These are phyloP conservation scores for Linanthus parryae DNA, from an alignment of 148 eudicot species.

Conservation along the genomic window DNA sequence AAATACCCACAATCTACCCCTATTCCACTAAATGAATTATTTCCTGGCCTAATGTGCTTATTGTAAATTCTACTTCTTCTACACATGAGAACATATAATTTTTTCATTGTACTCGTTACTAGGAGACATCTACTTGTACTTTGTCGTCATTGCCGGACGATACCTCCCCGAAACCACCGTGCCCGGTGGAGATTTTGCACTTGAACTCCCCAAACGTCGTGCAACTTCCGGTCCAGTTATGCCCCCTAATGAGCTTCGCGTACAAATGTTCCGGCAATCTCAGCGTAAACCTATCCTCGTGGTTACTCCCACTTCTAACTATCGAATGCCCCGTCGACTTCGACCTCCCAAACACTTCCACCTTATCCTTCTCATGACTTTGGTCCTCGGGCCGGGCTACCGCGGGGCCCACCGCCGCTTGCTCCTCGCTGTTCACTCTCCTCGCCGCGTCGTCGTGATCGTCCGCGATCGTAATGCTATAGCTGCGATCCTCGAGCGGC, in stretches of 20 bases:
- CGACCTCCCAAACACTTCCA: constrained; percentile 48
- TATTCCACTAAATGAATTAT: too few relatives aligned
- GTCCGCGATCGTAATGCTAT: constrained; percentile 21
- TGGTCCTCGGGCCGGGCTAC: background rate
- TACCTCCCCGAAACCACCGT: constrained; percentile 23
- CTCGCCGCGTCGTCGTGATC: constrained; percentile 19
- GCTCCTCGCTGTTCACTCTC: background rate
- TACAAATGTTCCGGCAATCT: constrained; percentile 39
- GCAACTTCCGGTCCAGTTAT: constrained; percentile 36
- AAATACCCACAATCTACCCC: too few relatives aligned
- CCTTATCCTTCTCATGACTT: background rate
- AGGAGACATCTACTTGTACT: constrained; percentile 1
- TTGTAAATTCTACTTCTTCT: too few relatives aligned
- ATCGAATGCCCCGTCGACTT: constrained; percentile 88
- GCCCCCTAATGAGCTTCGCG: constrained; percentile 28
- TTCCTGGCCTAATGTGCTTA: too few relatives aligned
- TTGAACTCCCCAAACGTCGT: constrained; percentile 37
- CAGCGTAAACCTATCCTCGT: constrained; percentile 47
- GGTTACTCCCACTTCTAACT: constrained; percentile 4
- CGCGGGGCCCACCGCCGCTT: background rate
- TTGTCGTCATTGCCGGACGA: constrained; percentile 13
- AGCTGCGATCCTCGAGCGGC: constrained; percentile 16
- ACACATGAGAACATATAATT: too few relatives aligned
- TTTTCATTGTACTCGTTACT: too few relatives aligned
- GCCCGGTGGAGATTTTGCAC: constrained; percentile 1